These are phyloP conservation scores for Grosmannia huntii DNA, from an alignment of 2,329 filamentous ascomycete species.

Conservation along the genomic window DNA sequence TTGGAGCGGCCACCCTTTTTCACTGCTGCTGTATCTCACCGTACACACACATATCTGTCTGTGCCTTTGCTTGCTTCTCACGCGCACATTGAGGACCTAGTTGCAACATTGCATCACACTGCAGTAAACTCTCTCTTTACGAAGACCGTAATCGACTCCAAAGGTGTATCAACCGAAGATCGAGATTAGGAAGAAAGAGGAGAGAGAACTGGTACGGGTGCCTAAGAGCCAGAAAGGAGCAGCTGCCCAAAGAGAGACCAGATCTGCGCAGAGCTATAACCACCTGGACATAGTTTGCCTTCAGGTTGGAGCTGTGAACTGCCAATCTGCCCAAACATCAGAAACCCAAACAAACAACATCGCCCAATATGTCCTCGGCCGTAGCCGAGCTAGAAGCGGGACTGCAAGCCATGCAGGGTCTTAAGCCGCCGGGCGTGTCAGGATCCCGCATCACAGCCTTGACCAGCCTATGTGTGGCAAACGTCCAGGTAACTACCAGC, in stretches of 20 bases:
- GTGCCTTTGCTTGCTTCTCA: slow-evolving; percentile 1
- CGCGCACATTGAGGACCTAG: neutral
- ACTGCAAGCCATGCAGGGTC: slow-evolving; percentile 78
- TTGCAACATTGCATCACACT: slow-evolving; percentile 4
- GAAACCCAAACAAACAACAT: slow-evolving; percentile 14
- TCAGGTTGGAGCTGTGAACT: neutral
- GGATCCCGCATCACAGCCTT: slow-evolving; percentile 82
- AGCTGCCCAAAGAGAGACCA: slow-evolving; percentile 21
- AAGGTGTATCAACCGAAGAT: neutral
- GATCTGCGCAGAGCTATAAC: slow-evolving; percentile 1
- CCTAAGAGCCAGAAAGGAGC: slow-evolving; percentile 1
- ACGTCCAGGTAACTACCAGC: slow-evolving; percentile 66
- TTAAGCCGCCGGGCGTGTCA: slow-evolving; percentile 90
- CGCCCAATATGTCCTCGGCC: slow-evolving; percentile 54
- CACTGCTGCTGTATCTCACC: neutral
- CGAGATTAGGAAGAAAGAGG: slow-evolving; percentile 2
- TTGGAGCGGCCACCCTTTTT: neutral
- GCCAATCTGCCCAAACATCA: neutral
- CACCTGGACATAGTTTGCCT: neutral
- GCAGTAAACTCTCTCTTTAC: slow-evolving; percentile 13
- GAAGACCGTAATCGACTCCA: slow-evolving; percentile 6
- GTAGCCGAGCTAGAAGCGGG: slow-evolving; percentile 84
- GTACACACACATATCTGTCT: neutral
- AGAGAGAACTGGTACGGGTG: slow-evolving; percentile 3
- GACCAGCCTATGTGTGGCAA: slow-evolving; percentile 75